A percentile compares a stretch with the other conserved stretches of the same genome.
Evolutionary conservation across 305 asterid genomes (phyloP).

Genomic region (Petunia hybrid): DNA sequence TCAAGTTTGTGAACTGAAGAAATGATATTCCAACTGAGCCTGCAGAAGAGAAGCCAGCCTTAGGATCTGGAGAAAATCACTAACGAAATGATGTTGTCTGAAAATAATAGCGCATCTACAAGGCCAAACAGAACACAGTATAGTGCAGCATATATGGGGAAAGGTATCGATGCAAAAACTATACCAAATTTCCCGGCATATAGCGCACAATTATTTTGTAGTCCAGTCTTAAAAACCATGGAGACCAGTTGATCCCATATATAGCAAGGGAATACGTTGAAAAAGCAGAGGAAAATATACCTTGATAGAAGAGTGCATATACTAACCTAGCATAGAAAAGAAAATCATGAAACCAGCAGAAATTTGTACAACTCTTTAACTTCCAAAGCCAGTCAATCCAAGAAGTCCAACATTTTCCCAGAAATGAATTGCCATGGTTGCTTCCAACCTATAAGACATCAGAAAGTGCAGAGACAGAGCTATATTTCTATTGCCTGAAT

Average conservation of each 20-base stretch:
- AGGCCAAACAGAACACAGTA: slow-evolving; percentile 95
- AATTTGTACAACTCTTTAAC: slow-evolving; percentile 94
- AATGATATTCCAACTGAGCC: slow-evolving; percentile 97
- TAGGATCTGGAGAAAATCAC: neutral
- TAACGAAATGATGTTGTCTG: neutral
- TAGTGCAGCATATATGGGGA: slow-evolving; percentile 86
- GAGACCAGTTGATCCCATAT: neutral
- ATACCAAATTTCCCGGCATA: slow-evolving; percentile 94
- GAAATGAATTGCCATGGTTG: slow-evolving; percentile 38
- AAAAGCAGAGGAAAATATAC: neutral
- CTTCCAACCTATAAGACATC: neutral
- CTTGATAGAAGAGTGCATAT: slow-evolving; percentile 7
- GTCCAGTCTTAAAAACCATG: neutral
- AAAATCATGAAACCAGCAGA: slow-evolving; percentile 98
- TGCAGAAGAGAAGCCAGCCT: slow-evolving; percentile 43
- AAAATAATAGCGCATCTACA: slow-evolving; percentile 67
- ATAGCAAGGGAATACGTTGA: neutral
- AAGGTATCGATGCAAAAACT: slow-evolving; percentile 95
- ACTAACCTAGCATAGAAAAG: slow-evolving; percentile 85
- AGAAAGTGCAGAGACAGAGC: slow-evolving; percentile 7
- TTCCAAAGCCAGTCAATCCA: slow-evolving; percentile 97
- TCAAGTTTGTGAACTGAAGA: slow-evolving; percentile 98
- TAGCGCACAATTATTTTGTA: neutral
- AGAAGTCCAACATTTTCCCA: slow-evolving; percentile 98
- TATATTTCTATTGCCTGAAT: slow-evolving; percentile 27